Conservation (phyloP, 352 stramenopile genomes). For the Aphanomyces cochlioides region DNA sequence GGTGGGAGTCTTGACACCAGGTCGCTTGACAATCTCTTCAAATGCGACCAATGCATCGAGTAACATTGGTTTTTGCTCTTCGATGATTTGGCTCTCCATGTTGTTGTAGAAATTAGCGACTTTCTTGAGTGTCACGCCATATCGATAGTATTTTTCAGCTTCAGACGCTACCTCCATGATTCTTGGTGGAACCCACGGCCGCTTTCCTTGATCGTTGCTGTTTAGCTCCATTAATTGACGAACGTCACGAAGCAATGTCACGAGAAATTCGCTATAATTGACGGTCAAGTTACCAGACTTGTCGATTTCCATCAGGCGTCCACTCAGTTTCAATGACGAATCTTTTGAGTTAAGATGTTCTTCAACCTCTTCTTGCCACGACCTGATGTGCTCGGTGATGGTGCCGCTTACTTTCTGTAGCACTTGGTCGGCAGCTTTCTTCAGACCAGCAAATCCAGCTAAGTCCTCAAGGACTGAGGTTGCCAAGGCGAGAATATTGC, state of each 20-base stretch:
- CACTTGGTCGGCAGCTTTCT: conserved; percentile 47
- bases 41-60: conserved; percentile 90
- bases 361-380: conserved; percentile 84
- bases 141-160: conserved; percentile 92
- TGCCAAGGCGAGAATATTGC: conserved; percentile 47
- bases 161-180: conserved; percentile 76
- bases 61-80: conserved; percentile 92
- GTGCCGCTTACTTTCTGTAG: conserved; percentile 65
- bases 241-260: conserved; percentile 89
- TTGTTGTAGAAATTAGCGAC: conserved; percentile 97
- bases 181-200: conserved; percentile 58
- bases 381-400: conserved; percentile 72
- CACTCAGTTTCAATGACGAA: conserved; percentile 68
- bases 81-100: conserved; percentile 92
- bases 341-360: conserved; percentile 45
- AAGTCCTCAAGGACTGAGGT: conserved; percentile 63
- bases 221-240: conserved; percentile 90
- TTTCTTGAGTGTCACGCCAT: conserved; percentile 94
- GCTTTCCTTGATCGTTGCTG: conserved; percentile 40
- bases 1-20: conserved; percentile 43
- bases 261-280: conserved; percentile 92
- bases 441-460: conserved; percentile 42
- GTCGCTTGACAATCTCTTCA: conserved; percentile 75
- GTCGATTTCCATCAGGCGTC: conserved; percentile 90
- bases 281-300: conserved; percentile 83